These are phyloP conservation scores for Kurtzmaniella quercitrusa DNA, from an alignment of 1,139 yeast genomes.

Conservation along the genomic window DNA sequence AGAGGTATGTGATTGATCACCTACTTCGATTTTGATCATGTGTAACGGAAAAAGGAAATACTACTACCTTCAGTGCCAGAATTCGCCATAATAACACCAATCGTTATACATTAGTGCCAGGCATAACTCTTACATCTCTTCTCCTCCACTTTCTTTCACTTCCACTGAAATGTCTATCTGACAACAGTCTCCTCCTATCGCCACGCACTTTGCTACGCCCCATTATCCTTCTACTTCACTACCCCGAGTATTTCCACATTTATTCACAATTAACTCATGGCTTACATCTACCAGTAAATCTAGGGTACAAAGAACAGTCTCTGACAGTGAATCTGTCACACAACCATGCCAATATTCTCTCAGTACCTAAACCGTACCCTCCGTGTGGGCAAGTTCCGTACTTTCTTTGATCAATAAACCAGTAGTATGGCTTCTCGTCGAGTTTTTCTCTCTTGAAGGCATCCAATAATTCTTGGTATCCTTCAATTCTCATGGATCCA, in stretches of 20 bases:
- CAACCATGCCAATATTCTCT: constrained; percentile 96
- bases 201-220: no score
- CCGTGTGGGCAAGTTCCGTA: constrained; percentile 99
- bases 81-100: no score
- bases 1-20: no score
- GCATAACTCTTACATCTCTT: no score
- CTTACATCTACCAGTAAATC: constrained; percentile 96
- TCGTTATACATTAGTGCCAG: no score
- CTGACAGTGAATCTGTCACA: constrained; percentile 97
- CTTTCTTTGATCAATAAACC: constrained; percentile 94
- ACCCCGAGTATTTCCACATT: neutral
- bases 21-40: no score
- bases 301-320: constrained; percentile 96
- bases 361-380: constrained; percentile 98
- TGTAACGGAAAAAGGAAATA: no score
- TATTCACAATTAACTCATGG: constrained; percentile 45
- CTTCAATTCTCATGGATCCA: constrained; percentile 95
- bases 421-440: constrained; percentile 76
- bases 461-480: constrained; percentile 74
- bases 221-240: no score
- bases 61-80: no score
- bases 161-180: no score
- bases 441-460: constrained; percentile 93
- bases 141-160: no score
- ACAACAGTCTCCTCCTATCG: no score